Evolutionary conservation across 2,329 filamentous ascomycete species (phyloP).

Genomic region (Colletotrichum tropicicola): DNA sequence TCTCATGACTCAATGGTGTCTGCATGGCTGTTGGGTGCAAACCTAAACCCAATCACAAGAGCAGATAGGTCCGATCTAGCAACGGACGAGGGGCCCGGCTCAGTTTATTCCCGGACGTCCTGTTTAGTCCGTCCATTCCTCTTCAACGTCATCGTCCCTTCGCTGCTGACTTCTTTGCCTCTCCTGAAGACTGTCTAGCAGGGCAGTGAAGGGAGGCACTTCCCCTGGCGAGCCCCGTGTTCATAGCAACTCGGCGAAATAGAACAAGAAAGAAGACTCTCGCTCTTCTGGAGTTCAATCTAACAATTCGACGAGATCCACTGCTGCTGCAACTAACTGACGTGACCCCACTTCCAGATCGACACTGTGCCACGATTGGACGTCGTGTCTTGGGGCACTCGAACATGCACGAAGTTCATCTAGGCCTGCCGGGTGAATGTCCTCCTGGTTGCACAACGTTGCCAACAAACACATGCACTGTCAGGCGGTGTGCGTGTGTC

Average conservation of each 20-base stretch:
- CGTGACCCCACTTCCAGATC: slow-evolving; percentile 8
- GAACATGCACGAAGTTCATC: background rate
- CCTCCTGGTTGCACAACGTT: too few relatives aligned
- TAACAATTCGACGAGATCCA: background rate
- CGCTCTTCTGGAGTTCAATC: background rate
- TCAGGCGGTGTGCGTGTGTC: background rate
- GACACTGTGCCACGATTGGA: background rate
- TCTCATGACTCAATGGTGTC: slow-evolving; percentile 15
- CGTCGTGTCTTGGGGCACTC: background rate
- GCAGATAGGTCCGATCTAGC: background rate
- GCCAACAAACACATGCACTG: background rate
- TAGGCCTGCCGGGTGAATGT: too few relatives aligned
- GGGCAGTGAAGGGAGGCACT: too few relatives aligned
- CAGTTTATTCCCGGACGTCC: background rate
- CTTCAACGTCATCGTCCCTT: background rate
- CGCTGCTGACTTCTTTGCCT: too few relatives aligned
- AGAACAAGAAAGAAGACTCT: background rate
- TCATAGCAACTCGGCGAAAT: background rate
- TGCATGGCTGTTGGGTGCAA: background rate
- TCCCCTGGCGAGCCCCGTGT: too few relatives aligned
- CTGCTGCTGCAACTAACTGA: slow-evolving; percentile 19
- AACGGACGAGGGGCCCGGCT: background rate
- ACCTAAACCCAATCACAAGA: background rate
- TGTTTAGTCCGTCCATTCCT: background rate
- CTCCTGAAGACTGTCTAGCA: too few relatives aligned